These are phyloP conservation scores for Pichia cabralensis DNA, from an alignment of 805 yeast genomes.

Conservation along the genomic window DNA sequence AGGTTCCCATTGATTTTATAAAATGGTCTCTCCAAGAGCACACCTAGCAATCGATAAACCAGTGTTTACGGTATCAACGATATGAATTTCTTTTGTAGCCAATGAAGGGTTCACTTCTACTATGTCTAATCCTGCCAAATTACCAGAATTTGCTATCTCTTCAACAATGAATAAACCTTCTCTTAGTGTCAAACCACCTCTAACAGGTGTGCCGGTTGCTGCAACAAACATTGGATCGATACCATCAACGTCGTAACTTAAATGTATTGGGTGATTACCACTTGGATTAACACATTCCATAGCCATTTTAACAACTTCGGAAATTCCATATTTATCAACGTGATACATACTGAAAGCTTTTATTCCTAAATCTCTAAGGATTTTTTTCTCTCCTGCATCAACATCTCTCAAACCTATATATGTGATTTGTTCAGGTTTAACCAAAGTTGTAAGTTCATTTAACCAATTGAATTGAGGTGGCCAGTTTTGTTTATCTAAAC, in stretches of 20 bases:
- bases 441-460: conserved; percentile 40
- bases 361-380: conserved; percentile 60
- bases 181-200: conserved; percentile 90
- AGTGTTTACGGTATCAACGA: conserved; percentile 76
- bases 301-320: conserved; percentile 87
- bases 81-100: conserved; percentile 67
- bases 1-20: too few relatives aligned
- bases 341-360: conserved; percentile 93
- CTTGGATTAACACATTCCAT: conserved; percentile 66
- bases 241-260: conserved; percentile 94
- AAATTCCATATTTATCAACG: conserved; percentile 88
- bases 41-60: conserved; percentile 89
- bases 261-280: conserved; percentile 63
- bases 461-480: conserved; percentile 75
- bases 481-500: conserved; percentile 55
- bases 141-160: conserved; percentile 86
- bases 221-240: conserved; percentile 91
- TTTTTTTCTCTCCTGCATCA: conserved; percentile 73
- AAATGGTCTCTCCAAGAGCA: conserved; percentile 85
- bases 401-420: conserved; percentile 94
- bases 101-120: conserved; percentile 91
- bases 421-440: conserved; percentile 64
- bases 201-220: conserved; percentile 95
- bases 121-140: conserved; percentile 76
- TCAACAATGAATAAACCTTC: conserved; percentile 91